Evolutionary conservation across 1,139 yeast genomes (phyloP).

Genomic region (Suhomyces maxii): DNA sequence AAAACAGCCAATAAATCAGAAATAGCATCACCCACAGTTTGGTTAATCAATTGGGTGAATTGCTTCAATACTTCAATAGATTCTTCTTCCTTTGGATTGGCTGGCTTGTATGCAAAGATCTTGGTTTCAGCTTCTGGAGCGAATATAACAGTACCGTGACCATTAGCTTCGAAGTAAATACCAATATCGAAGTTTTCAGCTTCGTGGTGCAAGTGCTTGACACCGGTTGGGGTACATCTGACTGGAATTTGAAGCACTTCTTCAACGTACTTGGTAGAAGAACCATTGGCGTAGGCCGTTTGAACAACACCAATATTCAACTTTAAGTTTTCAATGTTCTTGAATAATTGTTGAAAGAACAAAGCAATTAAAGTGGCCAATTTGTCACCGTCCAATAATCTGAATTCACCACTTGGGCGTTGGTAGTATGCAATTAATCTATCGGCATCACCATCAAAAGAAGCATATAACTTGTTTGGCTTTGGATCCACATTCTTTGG

Average conservation of each 20-base stretch:
- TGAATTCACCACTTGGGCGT: constrained; percentile 50
- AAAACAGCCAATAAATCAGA: constrained; percentile 82
- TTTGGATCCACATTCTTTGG: constrained; percentile 60
- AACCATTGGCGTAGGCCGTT: constrained; percentile 97
- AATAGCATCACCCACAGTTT: constrained; percentile 96
- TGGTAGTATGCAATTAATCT: constrained; percentile 83
- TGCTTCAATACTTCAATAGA: constrained; percentile 56
- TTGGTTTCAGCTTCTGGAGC: constrained; percentile 53
- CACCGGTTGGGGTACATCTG: constrained; percentile 92
- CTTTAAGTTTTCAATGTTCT: constrained; percentile 35
- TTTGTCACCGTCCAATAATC: constrained; percentile 89
- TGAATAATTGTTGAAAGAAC: constrained; percentile 56
- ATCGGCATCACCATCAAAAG: constrained; percentile 98
- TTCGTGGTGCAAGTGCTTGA: constrained; percentile 89
- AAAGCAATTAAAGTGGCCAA: constrained; percentile 82
- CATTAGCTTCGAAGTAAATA: constrained; percentile 95
- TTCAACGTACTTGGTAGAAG: constrained; percentile 73
- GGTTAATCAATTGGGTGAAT: constrained; percentile 77
- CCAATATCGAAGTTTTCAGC: constrained; percentile 87
- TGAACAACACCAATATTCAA: constrained; percentile 83
- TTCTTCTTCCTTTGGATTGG: constrained; percentile 26
- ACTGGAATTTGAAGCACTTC: constrained; percentile 72
- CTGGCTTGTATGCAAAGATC: constrained; percentile 26
- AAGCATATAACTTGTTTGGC: constrained; percentile 59
- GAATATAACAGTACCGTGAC: constrained; percentile 97